phyloP scores from a whole-genome alignment of 129 eudicot species.

The Chrysanthemum makinoi region DNA sequence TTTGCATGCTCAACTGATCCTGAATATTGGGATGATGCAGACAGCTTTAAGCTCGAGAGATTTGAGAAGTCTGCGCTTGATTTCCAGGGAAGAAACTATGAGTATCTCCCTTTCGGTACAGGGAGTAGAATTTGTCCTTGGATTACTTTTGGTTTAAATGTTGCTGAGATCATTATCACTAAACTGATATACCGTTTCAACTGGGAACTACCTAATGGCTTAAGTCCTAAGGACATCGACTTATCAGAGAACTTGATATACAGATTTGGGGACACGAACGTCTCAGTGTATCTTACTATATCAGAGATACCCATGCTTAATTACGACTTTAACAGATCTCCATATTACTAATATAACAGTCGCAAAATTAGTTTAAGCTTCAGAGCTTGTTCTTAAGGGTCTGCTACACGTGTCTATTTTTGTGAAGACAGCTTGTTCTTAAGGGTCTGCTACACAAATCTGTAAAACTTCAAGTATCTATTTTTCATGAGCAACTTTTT shows the following conservation, averaged over 20 bases:
- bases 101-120: constrained; percentile 7
- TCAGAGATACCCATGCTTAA: too few relatives aligned
- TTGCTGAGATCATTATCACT: constrained; percentile 19
- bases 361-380: too few relatives aligned
- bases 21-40: constrained; percentile 8
- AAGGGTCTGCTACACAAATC: too few relatives aligned
- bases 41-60: constrained; percentile 9
- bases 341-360: too few relatives aligned
- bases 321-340: too few relatives aligned
- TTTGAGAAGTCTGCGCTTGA: constrained; percentile 2
- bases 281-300: too few relatives aligned
- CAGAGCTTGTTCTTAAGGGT: too few relatives aligned
- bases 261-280: too few relatives aligned
- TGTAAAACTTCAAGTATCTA: too few relatives aligned
- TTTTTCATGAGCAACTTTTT: too few relatives aligned
- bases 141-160: constrained; percentile 3
- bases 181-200: constrained; percentile 1
- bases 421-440: too few relatives aligned
- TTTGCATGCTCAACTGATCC: constrained; percentile 28
- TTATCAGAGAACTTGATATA: background rate
- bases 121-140: constrained; percentile 23
- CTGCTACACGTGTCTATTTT: too few relatives aligned
- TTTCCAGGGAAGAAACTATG: background rate
- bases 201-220: constrained; percentile 26
- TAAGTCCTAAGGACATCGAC: constrained; percentile 16